A percentile compares a stretch with the other conserved stretches of the same genome.
Conservation (phyloP, 2,329 filamentous ascomycete species). For the Colletotrichum phormii region DNA sequence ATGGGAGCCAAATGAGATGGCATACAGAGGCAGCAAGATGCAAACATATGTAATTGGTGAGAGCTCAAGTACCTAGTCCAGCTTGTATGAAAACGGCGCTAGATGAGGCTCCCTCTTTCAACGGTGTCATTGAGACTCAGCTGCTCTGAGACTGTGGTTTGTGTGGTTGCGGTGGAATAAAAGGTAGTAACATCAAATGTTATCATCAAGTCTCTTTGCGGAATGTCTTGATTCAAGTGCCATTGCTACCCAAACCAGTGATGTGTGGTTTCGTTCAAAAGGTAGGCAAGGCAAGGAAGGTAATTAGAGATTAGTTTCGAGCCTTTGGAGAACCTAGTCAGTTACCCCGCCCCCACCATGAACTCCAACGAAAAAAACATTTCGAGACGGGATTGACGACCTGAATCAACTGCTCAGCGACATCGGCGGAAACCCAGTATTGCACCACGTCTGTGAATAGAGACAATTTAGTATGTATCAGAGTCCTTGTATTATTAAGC, state of each 20-base stretch:
- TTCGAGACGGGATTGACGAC: conserved; percentile 9
- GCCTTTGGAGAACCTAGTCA: conserved; percentile 22
- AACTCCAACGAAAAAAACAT: conserved; percentile 35
- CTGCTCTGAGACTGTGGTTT: neutral
- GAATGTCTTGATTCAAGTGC: neutral
- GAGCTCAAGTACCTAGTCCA: too few relatives aligned
- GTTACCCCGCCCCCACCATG: conserved; percentile 36
- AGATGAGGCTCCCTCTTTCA: neutral
- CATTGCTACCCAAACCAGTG: neutral
- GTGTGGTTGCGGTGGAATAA: neutral
- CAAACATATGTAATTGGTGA: too few relatives aligned
- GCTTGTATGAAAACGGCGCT: neutral
- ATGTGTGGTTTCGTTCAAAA: neutral
- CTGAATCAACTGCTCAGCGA: neutral
- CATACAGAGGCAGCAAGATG: too few relatives aligned
- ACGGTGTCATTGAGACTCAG: neutral
- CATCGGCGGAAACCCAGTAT: neutral
- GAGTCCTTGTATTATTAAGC: neutral
- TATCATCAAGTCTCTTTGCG: neutral
- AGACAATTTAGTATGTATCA: neutral
- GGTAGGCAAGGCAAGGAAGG: too few relatives aligned
- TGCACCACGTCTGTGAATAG: neutral
- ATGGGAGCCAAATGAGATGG: too few relatives aligned
- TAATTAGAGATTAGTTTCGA: neutral
- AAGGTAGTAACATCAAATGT: neutral